Percentiles rank a stretch among this genome's conserved stretches.
phyloP scores from a whole-genome alignment of 768 basidiomycete species.

The Hericium rajendrae region DNA sequence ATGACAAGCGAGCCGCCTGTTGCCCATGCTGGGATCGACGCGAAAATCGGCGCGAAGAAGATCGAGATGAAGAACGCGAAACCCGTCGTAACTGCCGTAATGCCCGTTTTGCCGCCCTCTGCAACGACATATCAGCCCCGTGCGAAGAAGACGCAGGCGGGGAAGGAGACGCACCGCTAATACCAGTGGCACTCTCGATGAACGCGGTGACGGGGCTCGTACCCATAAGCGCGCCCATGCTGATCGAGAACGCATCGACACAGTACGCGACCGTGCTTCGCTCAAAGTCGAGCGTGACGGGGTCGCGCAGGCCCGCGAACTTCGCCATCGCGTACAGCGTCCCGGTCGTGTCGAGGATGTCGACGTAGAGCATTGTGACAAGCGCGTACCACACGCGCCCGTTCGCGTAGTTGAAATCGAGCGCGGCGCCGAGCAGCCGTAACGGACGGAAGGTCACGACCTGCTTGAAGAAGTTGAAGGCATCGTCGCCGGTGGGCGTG shows the following conservation, averaged over 20 bases:
- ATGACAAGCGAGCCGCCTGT: slow-evolving; percentile 81
- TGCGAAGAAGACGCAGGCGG: too few species aligned
- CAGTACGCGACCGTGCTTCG: slow-evolving; percentile 76
- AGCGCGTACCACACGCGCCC: slow-evolving; percentile 83
- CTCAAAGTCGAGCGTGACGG: slow-evolving; percentile 80
- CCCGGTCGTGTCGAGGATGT: slow-evolving; percentile 59
- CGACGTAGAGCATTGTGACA: slow-evolving; percentile 84
- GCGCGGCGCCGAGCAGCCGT: slow-evolving; percentile 49
- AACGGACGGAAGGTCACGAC: slow-evolving; percentile 69
- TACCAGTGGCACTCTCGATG: slow-evolving; percentile 78
- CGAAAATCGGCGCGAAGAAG: slow-evolving; percentile 86
- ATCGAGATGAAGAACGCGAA: slow-evolving; percentile 74
- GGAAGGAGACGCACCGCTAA: slow-evolving; percentile 51
- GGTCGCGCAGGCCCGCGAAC: slow-evolving; percentile 81
- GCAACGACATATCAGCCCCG: slow-evolving; percentile 11
- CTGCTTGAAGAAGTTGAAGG: slow-evolving; percentile 80
- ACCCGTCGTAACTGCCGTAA: slow-evolving; percentile 66
- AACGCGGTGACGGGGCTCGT: slow-evolving; percentile 77
- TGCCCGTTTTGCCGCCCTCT: slow-evolving; percentile 85
- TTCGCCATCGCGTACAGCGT: slow-evolving; percentile 88
- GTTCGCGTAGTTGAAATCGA: slow-evolving; percentile 38
- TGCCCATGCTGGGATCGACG: slow-evolving; percentile 80
- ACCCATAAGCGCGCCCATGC: slow-evolving; percentile 72
- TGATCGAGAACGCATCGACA: slow-evolving; percentile 73
- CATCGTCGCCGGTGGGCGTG: slow-evolving; percentile 51